Evolutionary conservation across 1,139 yeast species (phyloP), one percentile per base, ranked within the genome.

Genomic region (Wickerhamiella infanticola): DNA sequence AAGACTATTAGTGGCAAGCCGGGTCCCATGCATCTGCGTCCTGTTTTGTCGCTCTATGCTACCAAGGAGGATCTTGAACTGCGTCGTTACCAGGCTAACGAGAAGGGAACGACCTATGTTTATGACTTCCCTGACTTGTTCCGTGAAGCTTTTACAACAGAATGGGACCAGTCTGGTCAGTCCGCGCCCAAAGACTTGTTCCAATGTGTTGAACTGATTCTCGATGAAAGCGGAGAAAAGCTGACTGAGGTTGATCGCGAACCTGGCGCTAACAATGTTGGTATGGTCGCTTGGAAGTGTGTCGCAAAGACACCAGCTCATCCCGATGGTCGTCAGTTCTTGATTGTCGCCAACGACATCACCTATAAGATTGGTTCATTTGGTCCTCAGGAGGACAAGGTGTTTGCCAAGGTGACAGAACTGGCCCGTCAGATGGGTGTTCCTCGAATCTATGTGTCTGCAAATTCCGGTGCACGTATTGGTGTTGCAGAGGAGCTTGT

Each of bases 41-140:
- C 95, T 45, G 86, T 90, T 58, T 82, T 90, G 42, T 83, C 96
- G 46, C 95, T 97, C 47, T 93, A 90, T 63, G 94, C 97, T 48
- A 95, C 94, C 39, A 90, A 90, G 72, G 98, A 90, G 68, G 88
- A 94, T 68, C 74, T 90, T 60, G 98, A 90, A 71, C 96, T 97
- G 58, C 90, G 90, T 68, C 86, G 98, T 69, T 93, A 93, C 72
- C 84, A 82, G 70, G 98, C 98, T 43, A 97, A 90, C 67, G 75
- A 85, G 60, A 83, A 90, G 90, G 98, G 98, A 53, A 90, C 98
- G 18, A 88, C 98, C 25, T 90, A 85, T 62, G 95, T 85, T 44
- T 93, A 93, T 62, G 98, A 90, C 66, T 93, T 90, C 90, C 98
- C 98, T 45, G 98, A 90, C 63, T 70, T 90, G 60, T 90, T 93